Percentiles rank a stretch among this genome's conserved stretches.
Evolutionary conservation across 441 rosid genomes (phyloP).

Genomic region (Bocquillonia castaneifolia): DNA sequence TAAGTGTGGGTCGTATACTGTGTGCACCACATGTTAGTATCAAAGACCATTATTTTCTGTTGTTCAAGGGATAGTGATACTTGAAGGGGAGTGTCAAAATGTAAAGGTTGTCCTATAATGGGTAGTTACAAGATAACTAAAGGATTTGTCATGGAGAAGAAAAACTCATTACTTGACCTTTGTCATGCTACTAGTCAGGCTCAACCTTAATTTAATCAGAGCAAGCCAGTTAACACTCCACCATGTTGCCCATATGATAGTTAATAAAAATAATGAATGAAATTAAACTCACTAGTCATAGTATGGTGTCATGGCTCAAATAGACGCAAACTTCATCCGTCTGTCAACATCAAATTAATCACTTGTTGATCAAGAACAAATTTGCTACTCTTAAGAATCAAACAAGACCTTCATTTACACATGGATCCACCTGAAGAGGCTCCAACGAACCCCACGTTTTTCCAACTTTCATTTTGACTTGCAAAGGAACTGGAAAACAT

Average conservation of each 20-base stretch:
- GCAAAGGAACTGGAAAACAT: slow-evolving; percentile 69
- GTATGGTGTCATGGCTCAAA: slow-evolving; percentile 5
- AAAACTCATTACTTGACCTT: too few relatives aligned
- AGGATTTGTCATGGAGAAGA: too few relatives aligned
- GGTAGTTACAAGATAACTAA: too few relatives aligned
- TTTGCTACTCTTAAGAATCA: slow-evolving; percentile 17
- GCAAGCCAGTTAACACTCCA: too few relatives aligned
- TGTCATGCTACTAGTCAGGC: too few relatives aligned
- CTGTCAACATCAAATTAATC: slow-evolving; percentile 3
- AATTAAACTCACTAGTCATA: background rate
- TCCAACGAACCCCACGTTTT: slow-evolving; percentile 92
- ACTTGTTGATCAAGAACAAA: slow-evolving; percentile 3
- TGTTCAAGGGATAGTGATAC: too few relatives aligned
- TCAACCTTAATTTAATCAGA: too few relatives aligned
- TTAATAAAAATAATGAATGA: background rate
- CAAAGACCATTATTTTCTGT: too few relatives aligned
- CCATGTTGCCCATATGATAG: background rate
- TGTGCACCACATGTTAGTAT: too few relatives aligned
- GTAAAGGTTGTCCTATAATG: too few relatives aligned
- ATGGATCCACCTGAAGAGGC: slow-evolving; percentile 47
- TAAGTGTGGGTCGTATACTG: too few relatives aligned
- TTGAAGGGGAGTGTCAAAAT: too few relatives aligned
- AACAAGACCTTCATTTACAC: slow-evolving; percentile 25
- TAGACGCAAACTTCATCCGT: slow-evolving; percentile 11
- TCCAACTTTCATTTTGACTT: slow-evolving; percentile 79